Evolutionary conservation across 1,284 basidiomycete genomes (phyloP), one percentile per base, ranked within the genome.

Genomic region (Papiliotrema flavescens): DNA sequence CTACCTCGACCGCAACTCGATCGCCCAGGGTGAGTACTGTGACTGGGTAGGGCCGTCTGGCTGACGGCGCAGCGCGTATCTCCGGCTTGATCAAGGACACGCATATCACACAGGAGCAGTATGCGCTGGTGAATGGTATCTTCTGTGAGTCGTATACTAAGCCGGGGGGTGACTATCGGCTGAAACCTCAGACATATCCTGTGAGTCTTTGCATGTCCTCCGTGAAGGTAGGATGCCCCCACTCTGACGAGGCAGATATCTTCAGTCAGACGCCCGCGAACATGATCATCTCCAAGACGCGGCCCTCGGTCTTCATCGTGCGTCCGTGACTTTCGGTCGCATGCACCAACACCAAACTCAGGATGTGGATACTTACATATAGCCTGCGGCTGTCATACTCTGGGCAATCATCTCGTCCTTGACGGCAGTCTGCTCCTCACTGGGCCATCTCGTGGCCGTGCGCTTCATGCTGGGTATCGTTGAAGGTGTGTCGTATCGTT

Each of bases 1-100:
- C 28, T 48, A 49, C 15, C 49, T 59, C 24, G 59, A 60, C 36
- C 32, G 57, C 20, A 45, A 51, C 28, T 49, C 51, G 22, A 48
- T 59, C 14, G 54, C 59, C 19, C 47, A 46, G 24, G 47, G 47
- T 37, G 28, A 20, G 19, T 48, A 14, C n/a, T n/a, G n/a, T n/a
- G n/a, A n/a, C n/a, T n/a, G n/a, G n/a, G n/a, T n/a, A n/a, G 17
- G 17, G 32, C 19, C 8, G 45, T 2, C 6, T 5, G 22, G 24
- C 24, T 28, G 24, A 32, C 17, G 14, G 14, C 9, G 24, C 28
- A 48, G 49, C 49, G 15, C 49, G 49, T 19, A 20, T 50, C 20
- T 40, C 49, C 11, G 49, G 49, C 32, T 37, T 50, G 6, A 24
- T 39, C 19, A 42, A 23, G 49, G 19, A 19, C 35, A 50, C 49